Evolutionary conservation across 164 flowering plant genomes (phyloP).

Genomic region (Kalanchoe fedtschenkoi): DNA sequence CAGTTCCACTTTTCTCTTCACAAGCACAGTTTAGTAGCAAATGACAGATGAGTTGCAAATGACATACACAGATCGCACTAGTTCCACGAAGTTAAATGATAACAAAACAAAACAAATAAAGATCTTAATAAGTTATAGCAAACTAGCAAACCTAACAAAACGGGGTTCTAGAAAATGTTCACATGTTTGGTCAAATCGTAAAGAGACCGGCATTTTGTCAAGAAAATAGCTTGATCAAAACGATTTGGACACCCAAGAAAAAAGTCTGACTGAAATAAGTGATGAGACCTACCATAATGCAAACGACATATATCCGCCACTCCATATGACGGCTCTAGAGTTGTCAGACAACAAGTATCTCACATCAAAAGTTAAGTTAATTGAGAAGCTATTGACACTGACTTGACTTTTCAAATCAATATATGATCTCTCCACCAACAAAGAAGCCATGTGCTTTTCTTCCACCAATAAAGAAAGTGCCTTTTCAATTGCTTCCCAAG

Average conservation of each 20-base stretch:
- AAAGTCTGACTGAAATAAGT: background rate
- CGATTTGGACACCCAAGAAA: too few relatives aligned
- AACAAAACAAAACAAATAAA: background rate
- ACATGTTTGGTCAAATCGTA: too few relatives aligned
- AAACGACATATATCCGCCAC: slow-evolving; percentile 54
- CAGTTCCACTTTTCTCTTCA: too few relatives aligned
- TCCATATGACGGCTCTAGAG: slow-evolving; percentile 67
- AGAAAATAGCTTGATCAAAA: too few relatives aligned
- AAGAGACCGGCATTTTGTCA: too few relatives aligned
- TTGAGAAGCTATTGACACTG: slow-evolving; percentile 44
- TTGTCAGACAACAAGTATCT: slow-evolving; percentile 63
- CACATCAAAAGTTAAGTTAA: slow-evolving; percentile 50
- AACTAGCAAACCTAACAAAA: too few relatives aligned
- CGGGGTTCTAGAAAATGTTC: too few relatives aligned
- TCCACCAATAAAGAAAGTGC: slow-evolving; percentile 42
- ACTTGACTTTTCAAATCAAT: slow-evolving; percentile 64
- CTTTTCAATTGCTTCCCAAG: slow-evolving; percentile 81
- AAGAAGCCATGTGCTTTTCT: slow-evolving; percentile 68
- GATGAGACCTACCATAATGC: slow-evolving; percentile 59
- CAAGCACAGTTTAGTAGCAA: too few relatives aligned
- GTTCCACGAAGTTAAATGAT: too few relatives aligned
- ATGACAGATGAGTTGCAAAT: too few relatives aligned
- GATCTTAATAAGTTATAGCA: too few relatives aligned
- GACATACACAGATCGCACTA: too few relatives aligned
- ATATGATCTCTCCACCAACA: slow-evolving; percentile 65